Evolutionary conservation across 2,329 filamentous ascomycete species (phyloP).

Genomic region (Trichoderma sp.): DNA sequence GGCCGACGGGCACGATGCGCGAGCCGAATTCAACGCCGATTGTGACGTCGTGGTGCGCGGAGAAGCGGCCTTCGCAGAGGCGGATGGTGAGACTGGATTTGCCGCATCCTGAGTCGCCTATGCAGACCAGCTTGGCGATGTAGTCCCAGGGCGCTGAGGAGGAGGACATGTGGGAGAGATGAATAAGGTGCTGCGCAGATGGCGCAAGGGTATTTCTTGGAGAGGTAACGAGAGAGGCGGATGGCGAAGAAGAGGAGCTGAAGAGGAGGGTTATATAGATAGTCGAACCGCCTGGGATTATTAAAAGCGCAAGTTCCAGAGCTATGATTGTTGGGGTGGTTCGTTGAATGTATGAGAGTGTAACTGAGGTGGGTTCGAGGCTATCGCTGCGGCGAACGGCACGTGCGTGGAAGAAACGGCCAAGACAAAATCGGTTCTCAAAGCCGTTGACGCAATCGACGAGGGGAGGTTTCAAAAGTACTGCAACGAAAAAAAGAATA

Average conservation of each 20-base stretch:
- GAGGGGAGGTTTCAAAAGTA: neutral
- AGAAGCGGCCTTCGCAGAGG: slow-evolving; percentile 95
- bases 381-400: slow-evolving; percentile 12
- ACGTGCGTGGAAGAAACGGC: slow-evolving; percentile 1
- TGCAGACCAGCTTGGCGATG: slow-evolving; percentile 97
- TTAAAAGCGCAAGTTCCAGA: neutral
- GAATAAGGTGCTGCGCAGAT: neutral
- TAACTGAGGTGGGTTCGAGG: slow-evolving; percentile 21
- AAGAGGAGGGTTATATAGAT: neutral
- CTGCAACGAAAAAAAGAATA: neutral
- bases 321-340: neutral
- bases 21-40: slow-evolving; percentile 97
- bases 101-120: slow-evolving; percentile 93
- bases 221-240: neutral
- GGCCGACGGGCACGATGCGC: slow-evolving; percentile 86
- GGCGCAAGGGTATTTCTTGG: neutral
- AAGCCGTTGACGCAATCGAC: neutral
- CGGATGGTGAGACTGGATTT: slow-evolving; percentile 94
- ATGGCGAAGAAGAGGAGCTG: neutral
- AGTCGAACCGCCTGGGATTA: neutral
- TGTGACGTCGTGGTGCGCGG: slow-evolving; percentile 91
- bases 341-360: neutral
- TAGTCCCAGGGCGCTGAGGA: slow-evolving; percentile 83
- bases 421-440: neutral
- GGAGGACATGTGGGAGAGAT: slow-evolving; percentile 51